Conservation (phyloP, 768 basidiomycete species). For the Lactarius quietus region DNA sequence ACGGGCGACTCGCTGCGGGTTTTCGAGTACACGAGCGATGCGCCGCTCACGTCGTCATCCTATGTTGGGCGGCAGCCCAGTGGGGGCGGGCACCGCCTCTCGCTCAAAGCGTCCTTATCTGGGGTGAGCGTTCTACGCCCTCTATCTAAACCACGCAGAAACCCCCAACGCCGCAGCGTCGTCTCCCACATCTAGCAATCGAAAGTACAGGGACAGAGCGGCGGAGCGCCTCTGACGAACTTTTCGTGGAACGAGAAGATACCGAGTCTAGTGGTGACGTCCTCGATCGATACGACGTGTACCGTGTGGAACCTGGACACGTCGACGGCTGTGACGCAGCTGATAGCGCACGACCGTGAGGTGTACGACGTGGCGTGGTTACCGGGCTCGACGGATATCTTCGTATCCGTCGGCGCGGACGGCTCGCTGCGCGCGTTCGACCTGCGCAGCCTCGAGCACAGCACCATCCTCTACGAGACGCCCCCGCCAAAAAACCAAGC, state of each 20-base stretch:
- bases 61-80: slow-evolving; percentile 69
- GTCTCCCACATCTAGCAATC: slow-evolving; percentile 55
- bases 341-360: slow-evolving; percentile 95
- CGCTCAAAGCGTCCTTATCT: slow-evolving; percentile 72
- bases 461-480: slow-evolving; percentile 96
- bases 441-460: slow-evolving; percentile 93
- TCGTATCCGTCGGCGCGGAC: slow-evolving; percentile 97
- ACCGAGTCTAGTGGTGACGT: slow-evolving; percentile 90
- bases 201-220: slow-evolving; percentile 81
- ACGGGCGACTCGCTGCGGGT: slow-evolving; percentile 91
- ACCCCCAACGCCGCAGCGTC: slow-evolving; percentile 1
- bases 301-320: slow-evolving; percentile 99
- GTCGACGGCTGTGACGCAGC: slow-evolving; percentile 88
- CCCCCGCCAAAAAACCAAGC: slow-evolving; percentile 73
- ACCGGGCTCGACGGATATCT: slow-evolving; percentile 92
- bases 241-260: slow-evolving; percentile 98
- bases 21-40: slow-evolving; percentile 83
- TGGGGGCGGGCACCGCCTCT: slow-evolving; percentile 57
- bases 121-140: slow-evolving; percentile 52
- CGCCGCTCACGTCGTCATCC: slow-evolving; percentile 48
- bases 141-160: slow-evolving; percentile 11
- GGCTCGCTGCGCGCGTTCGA: slow-evolving; percentile 96
- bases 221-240: slow-evolving; percentile 88
- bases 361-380: slow-evolving; percentile 99
- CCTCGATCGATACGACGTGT: slow-evolving; percentile 97